Conservation (phyloP, 208 protist species). For the Leishmania mexicana region DNA sequence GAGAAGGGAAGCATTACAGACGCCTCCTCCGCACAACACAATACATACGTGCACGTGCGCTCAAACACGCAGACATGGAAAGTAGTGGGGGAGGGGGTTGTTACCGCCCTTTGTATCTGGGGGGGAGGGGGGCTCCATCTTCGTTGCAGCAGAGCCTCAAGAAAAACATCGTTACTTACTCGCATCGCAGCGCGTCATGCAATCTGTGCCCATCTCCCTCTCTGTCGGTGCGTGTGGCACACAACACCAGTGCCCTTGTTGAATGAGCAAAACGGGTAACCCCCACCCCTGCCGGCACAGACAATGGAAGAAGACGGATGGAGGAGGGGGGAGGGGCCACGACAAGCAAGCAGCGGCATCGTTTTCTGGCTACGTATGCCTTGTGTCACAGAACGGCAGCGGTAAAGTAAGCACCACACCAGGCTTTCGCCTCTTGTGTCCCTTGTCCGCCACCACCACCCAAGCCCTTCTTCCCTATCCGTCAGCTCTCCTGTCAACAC, state of each 20-base stretch:
- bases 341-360: background rate
- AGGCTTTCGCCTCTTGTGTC: background rate
- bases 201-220: background rate
- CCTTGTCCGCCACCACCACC: background rate
- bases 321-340: background rate
- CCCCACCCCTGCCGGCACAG: no score
- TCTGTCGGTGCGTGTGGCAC: background rate
- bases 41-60: background rate
- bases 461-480: background rate
- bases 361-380: background rate
- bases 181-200: background rate
- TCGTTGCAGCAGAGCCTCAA: background rate
- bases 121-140: background rate
- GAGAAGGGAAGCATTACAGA: background rate
- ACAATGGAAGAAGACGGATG: background rate
- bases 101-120: background rate
- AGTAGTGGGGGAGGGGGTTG: background rate
- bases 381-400: background rate
- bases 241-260: background rate
- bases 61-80: background rate
- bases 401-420: background rate
- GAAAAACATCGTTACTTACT: background rate
- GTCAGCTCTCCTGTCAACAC: background rate
- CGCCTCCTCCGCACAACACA: background rate
- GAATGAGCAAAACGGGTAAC: background rate